A percentile compares a stretch with the other conserved stretches of the same genome.
These are phyloP conservation scores for Mercurialis annua DNA, from an alignment of 345 rosid species.

Conservation along the genomic window DNA sequence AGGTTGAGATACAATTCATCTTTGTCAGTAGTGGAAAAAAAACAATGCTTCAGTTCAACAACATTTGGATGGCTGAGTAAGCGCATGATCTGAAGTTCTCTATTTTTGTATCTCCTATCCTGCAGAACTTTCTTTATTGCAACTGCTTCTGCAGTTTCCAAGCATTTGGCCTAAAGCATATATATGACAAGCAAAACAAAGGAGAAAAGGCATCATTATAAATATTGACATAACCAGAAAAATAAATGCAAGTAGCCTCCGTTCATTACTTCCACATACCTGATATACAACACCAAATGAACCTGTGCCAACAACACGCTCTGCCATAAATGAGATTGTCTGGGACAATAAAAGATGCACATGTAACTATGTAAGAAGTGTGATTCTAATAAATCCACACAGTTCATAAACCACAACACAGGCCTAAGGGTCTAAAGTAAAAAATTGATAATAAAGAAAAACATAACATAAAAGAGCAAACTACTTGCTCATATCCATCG, in stretches of 20 bases:
- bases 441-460: no score
- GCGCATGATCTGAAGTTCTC: slow-evolving; percentile 97
- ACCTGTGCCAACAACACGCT: slow-evolving; percentile 82
- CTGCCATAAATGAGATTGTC: slow-evolving; percentile 79
- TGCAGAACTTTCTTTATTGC: slow-evolving; percentile 93
- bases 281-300: slow-evolving; percentile 94
- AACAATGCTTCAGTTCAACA: slow-evolving; percentile 79
- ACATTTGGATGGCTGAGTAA: slow-evolving; percentile 79
- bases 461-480: not conserved
- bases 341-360: slow-evolving; percentile 28
- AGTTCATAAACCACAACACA: not conserved
- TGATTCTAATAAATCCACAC: not conserved
- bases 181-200: slow-evolving; percentile 5
- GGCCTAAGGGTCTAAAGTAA: not conserved
- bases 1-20: slow-evolving; percentile 94
- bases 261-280: slow-evolving; percentile 34
- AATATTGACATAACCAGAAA: not conserved
- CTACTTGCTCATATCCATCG: not conserved
- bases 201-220: not conserved
- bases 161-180: slow-evolving; percentile 65
- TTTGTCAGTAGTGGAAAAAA: slow-evolving; percentile 85
- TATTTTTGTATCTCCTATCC: slow-evolving; percentile 95
- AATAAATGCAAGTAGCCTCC: no score
- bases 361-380: not conserved
- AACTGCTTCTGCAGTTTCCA: slow-evolving; percentile 75